These are phyloP conservation scores for Colletotrichum sidae DNA, from an alignment of 2,329 filamentous ascomycete genomes.

Conservation along the genomic window DNA sequence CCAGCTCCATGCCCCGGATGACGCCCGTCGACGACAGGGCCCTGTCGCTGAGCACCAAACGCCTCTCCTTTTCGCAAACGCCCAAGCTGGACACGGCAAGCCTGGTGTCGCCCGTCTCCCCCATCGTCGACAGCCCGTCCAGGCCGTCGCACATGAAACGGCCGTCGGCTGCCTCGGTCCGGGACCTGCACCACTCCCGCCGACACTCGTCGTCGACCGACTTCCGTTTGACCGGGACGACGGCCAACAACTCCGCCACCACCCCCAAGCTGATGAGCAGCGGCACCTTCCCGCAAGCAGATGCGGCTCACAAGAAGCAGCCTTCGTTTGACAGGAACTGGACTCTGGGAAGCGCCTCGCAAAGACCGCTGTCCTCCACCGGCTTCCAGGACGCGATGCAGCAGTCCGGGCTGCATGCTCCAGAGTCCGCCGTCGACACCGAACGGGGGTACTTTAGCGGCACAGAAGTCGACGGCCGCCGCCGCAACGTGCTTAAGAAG, in stretches of 20 bases:
- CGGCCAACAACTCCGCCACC: slow-evolving; percentile 47
- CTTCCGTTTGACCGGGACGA: slow-evolving; percentile 61
- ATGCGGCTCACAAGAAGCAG: slow-evolving; percentile 69
- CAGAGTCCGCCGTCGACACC: slow-evolving; percentile 69
- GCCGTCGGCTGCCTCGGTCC: slow-evolving; percentile 84
- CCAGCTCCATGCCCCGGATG: slow-evolving; percentile 56
- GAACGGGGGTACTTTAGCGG: slow-evolving; percentile 96
- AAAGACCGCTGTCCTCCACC: slow-evolving; percentile 64
- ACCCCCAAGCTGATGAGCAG: slow-evolving; percentile 57
- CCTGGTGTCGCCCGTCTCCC: slow-evolving; percentile 54
- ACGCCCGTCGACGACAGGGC: slow-evolving; percentile 57
- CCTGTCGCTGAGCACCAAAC: slow-evolving; percentile 59
- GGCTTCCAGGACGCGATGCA: slow-evolving; percentile 59
- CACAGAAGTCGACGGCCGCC: slow-evolving; percentile 81
- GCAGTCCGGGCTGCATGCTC: slow-evolving; percentile 50
- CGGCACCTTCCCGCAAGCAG: slow-evolving; percentile 55
- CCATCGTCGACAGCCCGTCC: slow-evolving; percentile 58
- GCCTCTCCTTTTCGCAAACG: slow-evolving; percentile 63
- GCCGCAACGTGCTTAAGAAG: slow-evolving; percentile 85
- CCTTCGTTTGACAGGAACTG: slow-evolving; percentile 78
- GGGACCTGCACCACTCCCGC: slow-evolving; percentile 84
- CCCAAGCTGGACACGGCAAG: slow-evolving; percentile 60
- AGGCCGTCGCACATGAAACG: slow-evolving; percentile 65
- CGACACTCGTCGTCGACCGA: slow-evolving; percentile 87
- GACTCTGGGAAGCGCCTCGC: slow-evolving; percentile 68